Base-by-base conservation (phyloP, 2,329 filamentous ascomycete species). In the Chaetomiaceae sp. region DNA sequence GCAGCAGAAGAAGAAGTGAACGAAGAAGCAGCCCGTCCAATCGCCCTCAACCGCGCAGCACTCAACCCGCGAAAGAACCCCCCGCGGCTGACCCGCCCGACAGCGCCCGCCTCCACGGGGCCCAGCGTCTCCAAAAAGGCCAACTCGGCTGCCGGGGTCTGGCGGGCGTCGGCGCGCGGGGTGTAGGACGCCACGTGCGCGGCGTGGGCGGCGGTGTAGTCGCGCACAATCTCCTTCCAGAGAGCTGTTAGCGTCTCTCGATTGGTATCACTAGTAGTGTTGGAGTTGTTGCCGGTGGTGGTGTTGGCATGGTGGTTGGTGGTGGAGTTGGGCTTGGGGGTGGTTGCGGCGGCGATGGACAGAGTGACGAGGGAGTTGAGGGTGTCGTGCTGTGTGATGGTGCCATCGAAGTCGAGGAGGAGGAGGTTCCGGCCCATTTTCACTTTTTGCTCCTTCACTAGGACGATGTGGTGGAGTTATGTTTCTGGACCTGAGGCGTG, bases 401-500 rank as follows among this genome's bases (percentile, higher is more conserved):
- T 81, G 49, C 75, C 74, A 60, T 81, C 77, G 59, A 81, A 81
- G 56, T 81, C 77, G 17, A 81, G 67, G 29, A 80, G 59, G 33
- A 81, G 63, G 51, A 56, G 53, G n/a, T 39, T 26, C 19, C 36
- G 52, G 34, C 10, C 18, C 38, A 43, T 36, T 34, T 45, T 36
- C n/a, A n/a, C 10, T 32, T 29, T 29, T 38, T n/a, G 20, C 12
- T 33, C 7, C 17, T 33, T 9, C 15, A 12, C n/a, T 9, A 11
- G 34, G 8, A 22, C 10, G 14, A 2, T 3, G n/a, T 33, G 30
- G n/a, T 7, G 17, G 8, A n/a, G 9, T 29, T 29, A 11, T 6
- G 27, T 11, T 29, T 29, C 14, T n/a, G n/a, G n/a, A n/a, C n/a
- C n/a, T n/a, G n/a, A n/a, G n/a, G n/a, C n/a, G n/a, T n/a, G n/a